Evolutionary conservation across 176 grass and related monocot genomes (phyloP), one percentile per base, ranked within the genome.

Genomic region (Avena eriantha): DNA sequence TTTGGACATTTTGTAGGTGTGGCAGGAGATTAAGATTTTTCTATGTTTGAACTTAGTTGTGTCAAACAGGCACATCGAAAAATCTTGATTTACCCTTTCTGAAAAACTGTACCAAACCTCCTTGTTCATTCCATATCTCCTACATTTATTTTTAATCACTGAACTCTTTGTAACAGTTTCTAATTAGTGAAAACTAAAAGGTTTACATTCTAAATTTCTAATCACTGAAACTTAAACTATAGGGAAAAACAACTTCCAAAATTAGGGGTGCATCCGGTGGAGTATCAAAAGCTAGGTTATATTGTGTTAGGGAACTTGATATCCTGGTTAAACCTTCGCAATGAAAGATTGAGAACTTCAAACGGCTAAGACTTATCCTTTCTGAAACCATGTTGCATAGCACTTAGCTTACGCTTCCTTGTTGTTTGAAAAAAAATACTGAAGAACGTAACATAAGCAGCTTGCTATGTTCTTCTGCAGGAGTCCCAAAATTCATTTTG

Each of bases 401-500:
- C 72, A 67, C 0, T 36, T 69, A 31, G 18, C 69, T 13, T 55
- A 57, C 2, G 7, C 18, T 76, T 75, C 13, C 33, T 51, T 41
- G 58, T 51, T 58, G n/a, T 46, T 80, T 76, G 13, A 22, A 26
- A 71, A 71, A 22, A 60, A 5, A 43, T 47, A 77, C 1, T 1
- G 10, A 85, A 75, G 22, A 73, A 46, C 5, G 23, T 21, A 47
- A 49, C 18, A 48, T 70, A 84, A 33, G 35, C 76, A 82, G 57
- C 26, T 87, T 89, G 8, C 54, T 85, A 49, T 78, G 2, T 84
- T 87, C n/a, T 81, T 83, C 78, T 90, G 59, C 80, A 99, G 97
- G 94, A 55, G 47, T 96, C 61, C 87, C 92, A 5, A 96, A 96
- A 48, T 99, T 99, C 67, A 90, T 99, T 79, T 56, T 99, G 80